Conservation (phyloP, 164 flowering plant genomes). For the Warburgia ugandensis region DNA sequence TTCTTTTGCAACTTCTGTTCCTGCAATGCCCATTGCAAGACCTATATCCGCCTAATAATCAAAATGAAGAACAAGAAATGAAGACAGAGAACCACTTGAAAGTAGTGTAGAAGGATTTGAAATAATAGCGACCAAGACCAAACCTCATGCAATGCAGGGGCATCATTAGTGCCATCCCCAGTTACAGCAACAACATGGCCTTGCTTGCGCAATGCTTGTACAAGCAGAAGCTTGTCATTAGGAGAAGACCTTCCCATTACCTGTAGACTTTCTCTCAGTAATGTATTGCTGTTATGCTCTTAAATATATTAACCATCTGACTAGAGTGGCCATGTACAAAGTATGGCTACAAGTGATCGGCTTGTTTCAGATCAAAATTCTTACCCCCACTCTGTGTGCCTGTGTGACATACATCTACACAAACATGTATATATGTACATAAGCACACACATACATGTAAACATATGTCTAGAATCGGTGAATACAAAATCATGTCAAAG, state of each 20-base stretch:
- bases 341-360: no score
- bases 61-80: constrained; percentile 1
- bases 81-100: neutral
- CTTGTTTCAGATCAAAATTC: no score
- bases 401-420: no score
- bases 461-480: no score
- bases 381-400: no score
- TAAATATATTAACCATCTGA: no score
- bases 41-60: constrained; percentile 85
- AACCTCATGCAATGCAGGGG: constrained; percentile 97
- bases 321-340: no score
- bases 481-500: no score
- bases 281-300: no score
- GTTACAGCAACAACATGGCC: constrained; percentile 97
- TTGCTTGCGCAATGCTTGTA: constrained; percentile 66
- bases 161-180: constrained; percentile 99
- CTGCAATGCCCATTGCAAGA: constrained; percentile 93
- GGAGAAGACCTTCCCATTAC: constrained; percentile 99
- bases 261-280: no score
- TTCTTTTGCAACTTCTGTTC: constrained; percentile 98
- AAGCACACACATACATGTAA: no score
- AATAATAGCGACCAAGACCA: neutral
- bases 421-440: no score
- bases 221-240: constrained; percentile 88
- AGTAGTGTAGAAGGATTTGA: neutral